phyloP scores from a whole-genome alignment of 1,139 yeast genomes.

The Chernovozyma sophiae-reginae region DNA sequence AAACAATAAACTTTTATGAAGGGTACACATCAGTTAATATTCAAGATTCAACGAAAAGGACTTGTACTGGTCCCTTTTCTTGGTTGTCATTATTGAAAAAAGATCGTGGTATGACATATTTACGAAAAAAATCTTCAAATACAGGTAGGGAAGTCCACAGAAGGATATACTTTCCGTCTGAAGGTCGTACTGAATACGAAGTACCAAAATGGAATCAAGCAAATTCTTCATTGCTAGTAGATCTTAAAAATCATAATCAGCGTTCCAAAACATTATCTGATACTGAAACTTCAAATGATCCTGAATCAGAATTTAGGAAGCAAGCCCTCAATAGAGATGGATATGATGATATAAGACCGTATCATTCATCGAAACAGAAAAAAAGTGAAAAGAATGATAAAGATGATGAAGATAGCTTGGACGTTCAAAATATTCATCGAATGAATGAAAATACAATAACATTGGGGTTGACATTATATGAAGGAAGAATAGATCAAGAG shows the following conservation, averaged over 20 bases:
- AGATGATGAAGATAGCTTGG: slow-evolving; percentile 5
- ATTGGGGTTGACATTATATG: slow-evolving; percentile 19
- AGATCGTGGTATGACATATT: slow-evolving; percentile 23
- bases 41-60: slow-evolving; percentile 21
- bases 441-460: slow-evolving; percentile 14
- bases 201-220: not conserved
- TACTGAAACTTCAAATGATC: slow-evolving; percentile 2
- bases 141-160: not conserved
- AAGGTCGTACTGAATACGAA: not conserved
- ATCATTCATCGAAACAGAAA: slow-evolving; percentile 5
- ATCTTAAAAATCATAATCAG: not conserved
- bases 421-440: slow-evolving; percentile 7
- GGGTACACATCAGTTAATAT: slow-evolving; percentile 25
- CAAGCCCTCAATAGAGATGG: slow-evolving; percentile 29
- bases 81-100: slow-evolving; percentile 36
- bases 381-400: not conserved
- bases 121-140: not conserved
- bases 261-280: not conserved
- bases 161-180: not conserved
- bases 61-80: slow-evolving; percentile 36
- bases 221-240: too few species aligned
- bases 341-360: slow-evolving; percentile 23
- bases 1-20: slow-evolving; percentile 28
- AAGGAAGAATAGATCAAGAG: slow-evolving; percentile 17
- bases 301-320: slow-evolving; percentile 18